These are phyloP conservation scores for Asterionellopsis glacialis DNA, from an alignment of 108 stramenopile species.

Conservation along the genomic window DNA sequence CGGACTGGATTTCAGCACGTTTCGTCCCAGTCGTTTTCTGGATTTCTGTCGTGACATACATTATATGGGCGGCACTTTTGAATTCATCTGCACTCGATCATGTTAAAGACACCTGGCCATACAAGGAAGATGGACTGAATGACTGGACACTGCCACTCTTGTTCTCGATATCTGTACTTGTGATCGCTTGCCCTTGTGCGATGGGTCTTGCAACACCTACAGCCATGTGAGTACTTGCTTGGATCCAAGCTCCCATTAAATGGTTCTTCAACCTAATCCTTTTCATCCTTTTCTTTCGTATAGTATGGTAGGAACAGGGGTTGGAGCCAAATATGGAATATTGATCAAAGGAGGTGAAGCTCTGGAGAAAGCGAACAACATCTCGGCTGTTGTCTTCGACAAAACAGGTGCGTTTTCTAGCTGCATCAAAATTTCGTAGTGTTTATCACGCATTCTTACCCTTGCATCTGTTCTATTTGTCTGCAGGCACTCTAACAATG, in stretches of 20 bases:
- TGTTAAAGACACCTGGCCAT: constrained; percentile 46
- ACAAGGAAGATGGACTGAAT: constrained; percentile 41
- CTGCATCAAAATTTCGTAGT: constrained; percentile 21
- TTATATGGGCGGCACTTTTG: constrained; percentile 57
- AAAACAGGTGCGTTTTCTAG: constrained; percentile 79
- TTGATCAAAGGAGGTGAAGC: constrained; percentile 88
- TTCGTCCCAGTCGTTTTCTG: constrained; percentile 72
- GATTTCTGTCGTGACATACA: constrained; percentile 48
- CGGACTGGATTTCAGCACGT: constrained; percentile 64
- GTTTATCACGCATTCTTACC: constrained; percentile 11
- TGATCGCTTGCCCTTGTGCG: constrained; percentile 91
- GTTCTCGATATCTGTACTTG: constrained; percentile 78
- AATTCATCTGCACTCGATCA: constrained; percentile 29
- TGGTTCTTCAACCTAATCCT: too few species aligned
- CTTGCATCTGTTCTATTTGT: too few species aligned
- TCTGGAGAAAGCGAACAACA: constrained; percentile 58
- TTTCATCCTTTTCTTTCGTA: too few species aligned
- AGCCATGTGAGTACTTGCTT: constrained; percentile 43
- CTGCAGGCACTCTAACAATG: constrained; percentile 20
- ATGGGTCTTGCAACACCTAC: constrained; percentile 91
- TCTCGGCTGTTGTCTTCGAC: constrained; percentile 79
- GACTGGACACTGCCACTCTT: constrained; percentile 54
- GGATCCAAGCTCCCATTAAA: too few species aligned
- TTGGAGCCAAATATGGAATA: constrained; percentile 80
- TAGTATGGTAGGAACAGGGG: constrained; percentile 80